phyloP scores from a whole-genome alignment of 129 eudicot species.

The Rutidosis leptorrhynchoides region DNA sequence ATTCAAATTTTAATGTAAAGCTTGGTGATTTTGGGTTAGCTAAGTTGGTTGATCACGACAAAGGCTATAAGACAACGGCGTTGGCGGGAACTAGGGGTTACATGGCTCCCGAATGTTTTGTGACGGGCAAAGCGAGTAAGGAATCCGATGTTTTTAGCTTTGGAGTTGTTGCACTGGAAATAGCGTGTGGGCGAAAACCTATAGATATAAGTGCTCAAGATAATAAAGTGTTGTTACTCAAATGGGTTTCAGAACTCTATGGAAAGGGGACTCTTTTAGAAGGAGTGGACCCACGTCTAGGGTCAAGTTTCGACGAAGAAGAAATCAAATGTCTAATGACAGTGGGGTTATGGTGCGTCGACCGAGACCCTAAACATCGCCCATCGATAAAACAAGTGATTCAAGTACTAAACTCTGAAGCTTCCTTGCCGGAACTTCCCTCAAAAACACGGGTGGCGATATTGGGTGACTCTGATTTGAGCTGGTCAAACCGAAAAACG shows the following conservation, averaged over 20 bases:
- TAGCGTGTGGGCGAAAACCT: conserved; percentile 38
- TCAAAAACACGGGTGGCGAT: too few relatives aligned
- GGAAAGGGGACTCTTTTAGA: too few relatives aligned
- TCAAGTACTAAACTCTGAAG: too few relatives aligned
- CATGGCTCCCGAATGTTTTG: conserved; percentile 52
- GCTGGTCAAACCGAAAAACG: too few relatives aligned
- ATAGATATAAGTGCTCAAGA: too few relatives aligned
- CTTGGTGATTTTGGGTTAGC: conserved; percentile 45
- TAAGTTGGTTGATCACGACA: conserved; percentile 38
- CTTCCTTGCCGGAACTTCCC: too few relatives aligned
- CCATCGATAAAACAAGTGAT: too few relatives aligned
- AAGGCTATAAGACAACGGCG: conserved; percentile 7
- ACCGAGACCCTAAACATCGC: background rate
- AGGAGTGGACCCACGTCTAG: too few relatives aligned
- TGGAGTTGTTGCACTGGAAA: conserved; percentile 37
- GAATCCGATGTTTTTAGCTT: conserved; percentile 53
- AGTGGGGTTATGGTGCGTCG: background rate
- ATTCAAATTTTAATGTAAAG: too few relatives aligned
- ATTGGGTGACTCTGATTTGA: too few relatives aligned
- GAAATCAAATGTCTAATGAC: background rate
- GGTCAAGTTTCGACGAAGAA: background rate
- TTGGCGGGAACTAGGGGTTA: conserved; percentile 52
- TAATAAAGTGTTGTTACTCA: too few relatives aligned
- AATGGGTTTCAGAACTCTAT: too few relatives aligned
- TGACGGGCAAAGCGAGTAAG: conserved; percentile 42